These are phyloP conservation scores for Sphaerobolus stellatus DNA, from an alignment of 1,284 basidiomycete genomes.

Conservation along the genomic window DNA sequence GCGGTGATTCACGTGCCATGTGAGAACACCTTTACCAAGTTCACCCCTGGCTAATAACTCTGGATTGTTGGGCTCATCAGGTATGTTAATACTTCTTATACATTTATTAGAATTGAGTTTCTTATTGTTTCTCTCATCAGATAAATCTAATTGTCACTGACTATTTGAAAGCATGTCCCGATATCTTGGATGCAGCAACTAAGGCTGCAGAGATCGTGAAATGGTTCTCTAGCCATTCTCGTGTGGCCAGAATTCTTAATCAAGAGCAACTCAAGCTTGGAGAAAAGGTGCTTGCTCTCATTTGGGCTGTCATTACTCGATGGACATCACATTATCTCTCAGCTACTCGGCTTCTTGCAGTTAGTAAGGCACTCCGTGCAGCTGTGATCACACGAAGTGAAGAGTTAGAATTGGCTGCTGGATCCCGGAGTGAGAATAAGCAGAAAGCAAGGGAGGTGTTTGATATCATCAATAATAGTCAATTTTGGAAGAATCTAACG, in stretches of 20 bases:
- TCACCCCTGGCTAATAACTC: conserved; percentile 22
- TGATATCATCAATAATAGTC: conserved; percentile 19
- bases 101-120: too few relatives aligned
- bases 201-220: too few relatives aligned
- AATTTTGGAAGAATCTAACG: conserved; percentile 26
- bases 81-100: conserved; percentile 9
- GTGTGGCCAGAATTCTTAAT: too few relatives aligned
- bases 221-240: too few relatives aligned
- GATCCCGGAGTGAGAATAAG: conserved; percentile 19
- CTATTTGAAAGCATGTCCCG: too few relatives aligned
- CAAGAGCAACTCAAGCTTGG: too few relatives aligned
- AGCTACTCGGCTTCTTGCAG: conserved; percentile 19
- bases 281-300: conserved; percentile 21
- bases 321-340: conserved; percentile 34
- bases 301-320: conserved; percentile 31
- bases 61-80: conserved; percentile 38
- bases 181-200: too few relatives aligned
- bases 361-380: conserved; percentile 20
- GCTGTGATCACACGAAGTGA: conserved; percentile 18
- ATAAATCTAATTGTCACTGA: too few relatives aligned
- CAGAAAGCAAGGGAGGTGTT: conserved; percentile 30
- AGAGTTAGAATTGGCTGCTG: conserved; percentile 19
- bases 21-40: conserved; percentile 22
- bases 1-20: conserved; percentile 32
- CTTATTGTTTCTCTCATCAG: too few relatives aligned